These are phyloP conservation scores for Ogataea angusta DNA, from an alignment of 805 yeast species.

Conservation along the genomic window DNA sequence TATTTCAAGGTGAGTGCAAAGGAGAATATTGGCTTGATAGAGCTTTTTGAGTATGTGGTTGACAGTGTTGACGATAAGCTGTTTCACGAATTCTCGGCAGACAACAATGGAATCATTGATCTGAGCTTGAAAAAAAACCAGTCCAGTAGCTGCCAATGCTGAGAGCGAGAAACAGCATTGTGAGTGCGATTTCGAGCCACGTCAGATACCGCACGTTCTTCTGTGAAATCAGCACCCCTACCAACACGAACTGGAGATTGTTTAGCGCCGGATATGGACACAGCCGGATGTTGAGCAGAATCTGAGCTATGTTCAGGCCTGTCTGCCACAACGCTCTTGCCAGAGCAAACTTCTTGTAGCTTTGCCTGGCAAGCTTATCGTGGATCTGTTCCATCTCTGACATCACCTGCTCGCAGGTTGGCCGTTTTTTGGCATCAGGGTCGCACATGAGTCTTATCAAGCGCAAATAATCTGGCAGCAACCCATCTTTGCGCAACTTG, in stretches of 20 bases:
- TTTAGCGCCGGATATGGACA: constrained; percentile 3
- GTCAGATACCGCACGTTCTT: neutral
- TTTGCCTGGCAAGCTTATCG: constrained; percentile 2
- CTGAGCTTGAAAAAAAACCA: constrained; percentile 15
- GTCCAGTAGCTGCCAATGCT: constrained; percentile 7
- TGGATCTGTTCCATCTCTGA: constrained; percentile 20
- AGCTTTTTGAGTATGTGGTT: constrained; percentile 38
- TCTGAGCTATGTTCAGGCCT: neutral
- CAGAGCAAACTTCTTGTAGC: neutral
- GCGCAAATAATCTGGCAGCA: constrained; percentile 35
- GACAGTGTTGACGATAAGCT: constrained; percentile 27
- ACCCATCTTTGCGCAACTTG: constrained; percentile 9
- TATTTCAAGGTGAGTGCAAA: constrained; percentile 62
- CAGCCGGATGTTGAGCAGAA: constrained; percentile 3
- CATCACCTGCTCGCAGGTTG: constrained; percentile 41
- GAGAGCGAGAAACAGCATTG: neutral
- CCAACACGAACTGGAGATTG: constrained; percentile 5
- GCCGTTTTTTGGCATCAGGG: constrained; percentile 39
- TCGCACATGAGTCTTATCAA: constrained; percentile 22
- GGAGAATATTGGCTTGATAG: constrained; percentile 57
- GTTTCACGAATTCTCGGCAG: constrained; percentile 25
- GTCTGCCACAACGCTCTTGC: neutral
- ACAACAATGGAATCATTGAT: constrained; percentile 25
- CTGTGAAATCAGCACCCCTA: constrained; percentile 5
- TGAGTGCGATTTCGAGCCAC: neutral